Base-by-base conservation (phyloP, 75 land plant species). In the Pseudotsuga menziesii region DNA sequence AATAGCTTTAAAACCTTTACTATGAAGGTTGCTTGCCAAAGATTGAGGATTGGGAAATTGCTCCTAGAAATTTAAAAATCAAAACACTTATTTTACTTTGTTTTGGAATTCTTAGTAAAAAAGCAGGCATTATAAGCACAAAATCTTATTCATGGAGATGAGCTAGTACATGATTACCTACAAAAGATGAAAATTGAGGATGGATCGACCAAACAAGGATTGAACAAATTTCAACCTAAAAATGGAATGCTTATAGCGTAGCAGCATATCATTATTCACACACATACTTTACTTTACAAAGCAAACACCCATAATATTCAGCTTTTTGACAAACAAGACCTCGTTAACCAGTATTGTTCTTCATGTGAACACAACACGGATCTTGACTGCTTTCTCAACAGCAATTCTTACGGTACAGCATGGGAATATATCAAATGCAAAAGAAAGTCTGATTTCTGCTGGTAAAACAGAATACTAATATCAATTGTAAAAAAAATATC, bases 1-100 rank as follows among this genome's bases (percentile, higher is more conserved):
- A 15, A 97, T 82, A 48, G 93, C 97, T 77, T 94, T 90, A 81
- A 94, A 84, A 52, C 99, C 98, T 57, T 58, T 79, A 19, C 48
- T 72, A 83, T 92, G 94, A 52, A 97, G 89, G 63, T 83, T 70
- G 27, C 82, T 78, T 20, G 84, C 98, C 82, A 97, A 78, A 27
- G 84, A 76, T 77, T 88, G 79, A 73, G 98, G 92, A 81, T 89
- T 88, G 39, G 91, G 79, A 70, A 97, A 97, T 19, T 82, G 88
- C 72, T 90, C 87, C 99, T 97, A 88, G 25, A 83, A 25, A 76
- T 69, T n/a, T n/a, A 44, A 36, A 69, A 41, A 9, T 44, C 41
- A 1, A 16, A 69, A 41, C 13, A 69, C 12, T 39, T 69, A 41
- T 41, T 41, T 20, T 39, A 69, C 48, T 19, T 69, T 9, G 4